phyloP scores from a whole-genome alignment of 2,329 filamentous ascomycete genomes.

The Pestalotiopsis sp. region DNA sequence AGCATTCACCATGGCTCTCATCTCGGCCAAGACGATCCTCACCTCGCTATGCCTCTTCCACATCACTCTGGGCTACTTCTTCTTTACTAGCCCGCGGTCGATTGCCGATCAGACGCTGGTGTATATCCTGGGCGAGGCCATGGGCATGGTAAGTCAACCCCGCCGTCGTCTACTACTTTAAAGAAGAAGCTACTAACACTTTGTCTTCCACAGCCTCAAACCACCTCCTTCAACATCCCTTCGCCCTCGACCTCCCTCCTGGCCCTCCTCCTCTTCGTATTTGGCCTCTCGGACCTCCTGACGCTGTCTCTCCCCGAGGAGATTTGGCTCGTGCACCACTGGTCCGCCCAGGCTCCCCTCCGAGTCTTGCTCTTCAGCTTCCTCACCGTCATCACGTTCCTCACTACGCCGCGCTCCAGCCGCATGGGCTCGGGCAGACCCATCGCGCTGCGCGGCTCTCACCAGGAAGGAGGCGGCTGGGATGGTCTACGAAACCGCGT shows the following conservation, averaged over 20 bases:
- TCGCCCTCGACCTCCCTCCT: slow-evolving; percentile 75
- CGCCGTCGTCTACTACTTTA: neutral
- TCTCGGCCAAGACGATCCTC: slow-evolving; percentile 80
- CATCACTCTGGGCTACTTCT: slow-evolving; percentile 79
- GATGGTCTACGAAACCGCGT: slow-evolving; percentile 81
- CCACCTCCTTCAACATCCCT: slow-evolving; percentile 67
- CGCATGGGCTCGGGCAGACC: slow-evolving; percentile 38
- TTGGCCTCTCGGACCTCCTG: slow-evolving; percentile 65
- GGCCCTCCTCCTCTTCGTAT: slow-evolving; percentile 63
- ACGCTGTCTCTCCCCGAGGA: slow-evolving; percentile 71
- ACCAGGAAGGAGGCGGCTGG: slow-evolving; percentile 46
- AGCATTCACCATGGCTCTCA: slow-evolving; percentile 68
- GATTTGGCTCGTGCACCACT: slow-evolving; percentile 62
- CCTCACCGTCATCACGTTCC: slow-evolving; percentile 54
- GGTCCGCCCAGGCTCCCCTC: slow-evolving; percentile 64
- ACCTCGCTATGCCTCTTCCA: slow-evolving; percentile 83
- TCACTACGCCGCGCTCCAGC: slow-evolving; percentile 36
- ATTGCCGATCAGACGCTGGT: slow-evolving; percentile 81
- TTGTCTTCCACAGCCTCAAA: slow-evolving; percentile 54
- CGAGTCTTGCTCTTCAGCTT: slow-evolving; percentile 56
- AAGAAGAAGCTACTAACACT: neutral
- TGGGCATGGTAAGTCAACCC: slow-evolving; percentile 70
- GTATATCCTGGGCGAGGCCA: slow-evolving; percentile 78
- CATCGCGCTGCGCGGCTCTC: slow-evolving; percentile 34
- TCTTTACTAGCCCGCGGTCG: slow-evolving; percentile 71